Base-by-base conservation (phyloP, 1,284 basidiomycete genomes). In the Blastosporella zonata region DNA sequence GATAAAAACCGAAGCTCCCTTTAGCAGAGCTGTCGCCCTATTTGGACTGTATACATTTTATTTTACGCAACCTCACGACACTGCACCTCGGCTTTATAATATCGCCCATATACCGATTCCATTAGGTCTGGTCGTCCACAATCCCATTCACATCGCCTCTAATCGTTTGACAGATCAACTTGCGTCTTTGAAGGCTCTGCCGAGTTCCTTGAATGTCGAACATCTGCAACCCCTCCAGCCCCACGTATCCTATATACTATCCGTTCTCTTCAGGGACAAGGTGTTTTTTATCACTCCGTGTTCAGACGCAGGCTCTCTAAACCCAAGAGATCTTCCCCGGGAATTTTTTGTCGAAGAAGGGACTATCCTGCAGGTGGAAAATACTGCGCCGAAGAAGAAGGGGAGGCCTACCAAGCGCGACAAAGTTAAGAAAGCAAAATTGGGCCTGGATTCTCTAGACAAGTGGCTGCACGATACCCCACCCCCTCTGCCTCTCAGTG, bases 1-100 rank as follows among this genome's bases (percentile, higher is more conserved):
- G 47, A 62, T 66, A 3, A 69, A 69, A 27, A 68, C 68, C 0
- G 75, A 81, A 55, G 61, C 74, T 13, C 75, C 75, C 3, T 67
- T 85, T 27, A 68, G 64, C 15, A 74, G 81, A 51, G 73, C 72
- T 2, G 74, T 76, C 17, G 82, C 80, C 0, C 60, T 89, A 20
- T 88, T 89, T 59, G 81, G 74, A 2, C 61, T 86, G 33, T 89
- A 89, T 57, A 78, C 78, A 2, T 82, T 89, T 55, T 81, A 79
- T 59, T 68, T 67, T 50, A 81, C 82, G 9, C 88, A 90, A 62
- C 82, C 84, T 12, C 70, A 71, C 9, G 66, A 66, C 12, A 73
- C 76, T 3, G 66, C 70, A 6, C 82, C 83, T 20, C 55, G 70
- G 5, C 60, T 88, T 21, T 67, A 76, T 59, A 58, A 61, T 10